A percentile compares a stretch with the other conserved stretches of the same genome.
Conservation (phyloP, 2,329 filamentous ascomycete genomes). For the Arthrinium puccinioides region DNA sequence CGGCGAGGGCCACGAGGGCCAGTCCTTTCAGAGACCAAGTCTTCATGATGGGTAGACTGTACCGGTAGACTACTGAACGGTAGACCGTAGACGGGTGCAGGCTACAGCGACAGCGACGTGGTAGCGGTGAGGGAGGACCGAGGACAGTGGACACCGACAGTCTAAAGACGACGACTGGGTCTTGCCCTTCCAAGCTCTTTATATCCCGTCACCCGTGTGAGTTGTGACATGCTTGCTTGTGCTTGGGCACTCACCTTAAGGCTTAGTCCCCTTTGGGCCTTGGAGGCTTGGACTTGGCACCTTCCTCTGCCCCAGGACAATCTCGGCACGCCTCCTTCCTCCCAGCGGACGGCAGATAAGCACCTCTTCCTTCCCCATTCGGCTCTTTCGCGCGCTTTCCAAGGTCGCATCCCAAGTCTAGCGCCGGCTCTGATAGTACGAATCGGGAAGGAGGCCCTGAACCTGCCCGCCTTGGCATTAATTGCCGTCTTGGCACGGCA, state of each 20-base stretch:
- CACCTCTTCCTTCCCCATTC: background rate
- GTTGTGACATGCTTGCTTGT: background rate
- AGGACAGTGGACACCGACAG: background rate
- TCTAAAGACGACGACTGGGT: too few relatives aligned
- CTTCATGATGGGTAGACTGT: background rate
- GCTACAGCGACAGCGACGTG: background rate
- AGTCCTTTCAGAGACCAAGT: background rate
- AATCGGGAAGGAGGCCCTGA: background rate
- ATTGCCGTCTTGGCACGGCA: background rate
- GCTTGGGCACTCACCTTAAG: background rate
- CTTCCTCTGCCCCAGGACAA: too few relatives aligned
- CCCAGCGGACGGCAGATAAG: slow-evolving; percentile 1
- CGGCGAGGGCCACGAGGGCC: background rate
- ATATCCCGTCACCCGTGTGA: background rate
- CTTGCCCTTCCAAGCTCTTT: background rate
- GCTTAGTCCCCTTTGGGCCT: background rate
- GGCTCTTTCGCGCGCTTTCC: background rate
- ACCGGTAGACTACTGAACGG: too few relatives aligned
- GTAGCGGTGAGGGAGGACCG: background rate
- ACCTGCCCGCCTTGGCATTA: background rate
- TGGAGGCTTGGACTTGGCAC: background rate
- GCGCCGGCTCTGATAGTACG: too few relatives aligned
- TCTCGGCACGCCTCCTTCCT: too few relatives aligned
- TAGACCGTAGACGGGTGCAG: too few relatives aligned
- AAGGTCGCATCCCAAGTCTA: too few relatives aligned